Percentiles rank a stretch among this genome's conserved stretches.
Conservation (phyloP, 495 filamentous ascomycete genomes). For the Penicillium silybi region DNA sequence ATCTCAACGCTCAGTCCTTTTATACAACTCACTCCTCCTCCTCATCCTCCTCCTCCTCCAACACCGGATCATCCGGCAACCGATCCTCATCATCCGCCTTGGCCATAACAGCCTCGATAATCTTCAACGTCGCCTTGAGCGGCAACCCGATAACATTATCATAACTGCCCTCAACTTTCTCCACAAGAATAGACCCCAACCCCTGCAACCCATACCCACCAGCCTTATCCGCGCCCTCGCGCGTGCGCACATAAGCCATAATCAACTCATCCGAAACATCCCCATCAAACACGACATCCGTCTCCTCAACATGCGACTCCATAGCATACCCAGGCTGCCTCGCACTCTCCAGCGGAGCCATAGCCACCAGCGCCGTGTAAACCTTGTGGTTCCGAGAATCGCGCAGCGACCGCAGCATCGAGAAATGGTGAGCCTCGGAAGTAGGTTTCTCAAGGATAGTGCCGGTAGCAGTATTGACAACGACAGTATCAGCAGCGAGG, state of each 20-base stretch:
- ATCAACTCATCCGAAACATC: constrained; percentile 78
- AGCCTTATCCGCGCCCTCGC: constrained; percentile 94
- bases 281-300: constrained; percentile 72
- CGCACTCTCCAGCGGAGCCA: constrained; percentile 74
- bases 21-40: constrained; percentile 11
- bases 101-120: constrained; percentile 78
- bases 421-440: constrained; percentile 71
- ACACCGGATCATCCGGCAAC: constrained; percentile 21
- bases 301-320: constrained; percentile 81
- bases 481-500: constrained; percentile 87
- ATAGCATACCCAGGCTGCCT: constrained; percentile 79
- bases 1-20: background rate
- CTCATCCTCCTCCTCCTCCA: constrained; percentile 30
- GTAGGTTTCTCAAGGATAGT: constrained; percentile 85
- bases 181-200: constrained; percentile 76
- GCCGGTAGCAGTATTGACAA: constrained; percentile 61
- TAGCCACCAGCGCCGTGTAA: constrained; percentile 74
- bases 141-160: constrained; percentile 98
- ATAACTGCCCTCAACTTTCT: constrained; percentile 80
- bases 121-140: constrained; percentile 68
- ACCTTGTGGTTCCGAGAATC: constrained; percentile 72
- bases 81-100: constrained; percentile 53
- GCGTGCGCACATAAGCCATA: constrained; percentile 78
- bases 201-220: constrained; percentile 95
- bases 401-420: constrained; percentile 75